These are phyloP conservation scores for Viridothelium virens DNA, from an alignment of 495 filamentous ascomycete genomes.

Conservation along the genomic window DNA sequence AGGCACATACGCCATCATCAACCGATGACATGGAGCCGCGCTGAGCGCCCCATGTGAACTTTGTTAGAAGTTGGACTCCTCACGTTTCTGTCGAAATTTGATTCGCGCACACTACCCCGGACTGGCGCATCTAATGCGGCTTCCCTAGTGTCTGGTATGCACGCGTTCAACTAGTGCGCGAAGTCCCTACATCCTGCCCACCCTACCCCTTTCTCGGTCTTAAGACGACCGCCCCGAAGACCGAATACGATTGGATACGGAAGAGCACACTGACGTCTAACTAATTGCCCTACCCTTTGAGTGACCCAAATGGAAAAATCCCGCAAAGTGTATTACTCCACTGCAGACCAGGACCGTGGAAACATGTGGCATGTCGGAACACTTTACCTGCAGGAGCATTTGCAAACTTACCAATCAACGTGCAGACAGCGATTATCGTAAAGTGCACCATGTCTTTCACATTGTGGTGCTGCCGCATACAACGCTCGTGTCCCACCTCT, in stretches of 20 bases:
- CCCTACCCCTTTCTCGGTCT: conserved; percentile 7
- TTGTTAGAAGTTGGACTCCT: neutral
- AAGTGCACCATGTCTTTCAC: neutral
- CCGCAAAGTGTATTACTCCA: conserved; percentile 1
- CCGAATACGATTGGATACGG: neutral
- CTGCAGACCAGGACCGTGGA: neutral
- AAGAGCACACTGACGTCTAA: neutral
- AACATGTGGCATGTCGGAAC: neutral
- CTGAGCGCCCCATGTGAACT: neutral
- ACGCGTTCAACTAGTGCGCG: neutral
- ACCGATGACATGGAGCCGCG: neutral
- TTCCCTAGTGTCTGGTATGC: conserved; percentile 5
- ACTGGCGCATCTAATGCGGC: neutral
- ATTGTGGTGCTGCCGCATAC: neutral
- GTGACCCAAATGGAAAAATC: conserved; percentile 4
- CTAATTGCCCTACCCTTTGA: neutral
- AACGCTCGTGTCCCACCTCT: neutral
- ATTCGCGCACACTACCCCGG: neutral
- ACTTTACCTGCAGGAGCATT: neutral
- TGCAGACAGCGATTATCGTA: neutral
- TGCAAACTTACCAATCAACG: neutral
- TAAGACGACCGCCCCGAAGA: neutral
- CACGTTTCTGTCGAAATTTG: neutral
- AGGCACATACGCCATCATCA: neutral
- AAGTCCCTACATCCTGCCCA: neutral